Percentiles rank a stretch among this genome's conserved stretches.
Conservation (phyloP, 2,329 filamentous ascomycete genomes). For the Rhinocladiella mackenziei region DNA sequence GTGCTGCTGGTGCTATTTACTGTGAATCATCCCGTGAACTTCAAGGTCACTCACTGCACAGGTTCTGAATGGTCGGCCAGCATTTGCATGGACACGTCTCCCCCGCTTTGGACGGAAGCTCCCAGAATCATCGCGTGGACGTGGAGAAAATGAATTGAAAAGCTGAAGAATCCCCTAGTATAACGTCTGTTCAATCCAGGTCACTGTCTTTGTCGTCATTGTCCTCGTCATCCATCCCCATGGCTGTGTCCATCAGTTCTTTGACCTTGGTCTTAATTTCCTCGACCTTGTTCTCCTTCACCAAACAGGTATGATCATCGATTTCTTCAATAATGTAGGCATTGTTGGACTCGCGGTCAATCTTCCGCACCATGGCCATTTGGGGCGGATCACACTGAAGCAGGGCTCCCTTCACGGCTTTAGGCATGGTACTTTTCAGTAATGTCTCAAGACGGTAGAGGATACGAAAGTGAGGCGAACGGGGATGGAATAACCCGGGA, state of each 20-base stretch:
- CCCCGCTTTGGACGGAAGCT: too few species aligned
- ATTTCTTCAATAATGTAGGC: slow-evolving; percentile 31
- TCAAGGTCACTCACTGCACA: too few species aligned
- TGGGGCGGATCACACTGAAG: slow-evolving; percentile 32
- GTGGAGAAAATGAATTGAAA: too few species aligned
- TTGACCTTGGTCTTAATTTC: slow-evolving; percentile 31
- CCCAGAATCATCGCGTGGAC: too few species aligned
- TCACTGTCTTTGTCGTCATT: slow-evolving; percentile 30
- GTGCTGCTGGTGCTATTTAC: too few species aligned
- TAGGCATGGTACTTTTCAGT: slow-evolving; percentile 23
- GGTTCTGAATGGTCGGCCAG: too few species aligned
- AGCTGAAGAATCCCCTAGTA: too few species aligned
- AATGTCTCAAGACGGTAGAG: not conserved
- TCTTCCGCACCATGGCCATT: slow-evolving; percentile 32
- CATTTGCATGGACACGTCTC: too few species aligned
- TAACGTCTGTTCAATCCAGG: slow-evolving; percentile 24
- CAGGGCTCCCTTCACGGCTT: slow-evolving; percentile 29
- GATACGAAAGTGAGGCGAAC: slow-evolving; percentile 2
- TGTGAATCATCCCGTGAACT: too few species aligned
- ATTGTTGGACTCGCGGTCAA: slow-evolving; percentile 28
- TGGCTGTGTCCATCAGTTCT: slow-evolving; percentile 30
- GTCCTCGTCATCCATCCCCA: slow-evolving; percentile 29
- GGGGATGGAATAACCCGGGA: too few species aligned
- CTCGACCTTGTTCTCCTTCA: slow-evolving; percentile 31
- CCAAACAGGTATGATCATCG: slow-evolving; percentile 30